Percentiles rank a stretch among this genome's conserved stretches.
phyloP scores from a whole-genome alignment of 352 stramenopile species.

The Phytopythium mirpurense region DNA sequence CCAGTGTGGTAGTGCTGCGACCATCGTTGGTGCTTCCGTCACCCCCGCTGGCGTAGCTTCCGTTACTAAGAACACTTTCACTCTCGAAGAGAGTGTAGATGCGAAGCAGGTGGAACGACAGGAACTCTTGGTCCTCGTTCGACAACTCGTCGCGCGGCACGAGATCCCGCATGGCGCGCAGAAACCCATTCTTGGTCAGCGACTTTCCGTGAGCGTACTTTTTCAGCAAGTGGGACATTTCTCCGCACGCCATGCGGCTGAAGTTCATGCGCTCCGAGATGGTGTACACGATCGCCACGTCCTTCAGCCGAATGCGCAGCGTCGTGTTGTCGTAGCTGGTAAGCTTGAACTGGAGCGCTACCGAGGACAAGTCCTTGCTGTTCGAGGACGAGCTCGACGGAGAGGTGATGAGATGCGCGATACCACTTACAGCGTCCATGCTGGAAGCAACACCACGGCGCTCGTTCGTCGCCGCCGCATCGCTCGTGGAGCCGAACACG shows the following conservation, averaged over 20 bases:
- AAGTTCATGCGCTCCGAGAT: conserved; percentile 83
- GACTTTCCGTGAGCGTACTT: conserved; percentile 58
- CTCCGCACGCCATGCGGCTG: conserved; percentile 56
- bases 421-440: conserved; percentile 55
- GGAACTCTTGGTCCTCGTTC: conserved; percentile 85
- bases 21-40: conserved; percentile 19
- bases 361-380: conserved; percentile 54
- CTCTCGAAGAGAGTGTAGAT: conserved; percentile 83
- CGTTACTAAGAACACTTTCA: conserved; percentile 45
- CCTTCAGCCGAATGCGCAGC: conserved; percentile 76
- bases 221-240: conserved; percentile 66
- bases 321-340: conserved; percentile 80
- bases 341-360: conserved; percentile 85
- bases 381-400: conserved; percentile 33
- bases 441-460: conserved; percentile 30
- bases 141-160: conserved; percentile 64
- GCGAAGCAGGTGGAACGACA: conserved; percentile 81
- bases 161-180: conserved; percentile 72
- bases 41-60: conserved; percentile 20
- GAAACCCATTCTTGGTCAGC: conserved; percentile 68
- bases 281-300: conserved; percentile 84
- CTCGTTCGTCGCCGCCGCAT: conserved; percentile 17
- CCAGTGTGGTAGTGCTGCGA: conserved; percentile 17
- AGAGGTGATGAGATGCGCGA: conserved; percentile 56
- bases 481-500: conserved; percentile 21